A percentile compares a stretch with the other conserved stretches of the same genome.
These are phyloP conservation scores for Boletus rubescentipes DNA, from an alignment of 768 basidiomycete species.

Conservation along the genomic window DNA sequence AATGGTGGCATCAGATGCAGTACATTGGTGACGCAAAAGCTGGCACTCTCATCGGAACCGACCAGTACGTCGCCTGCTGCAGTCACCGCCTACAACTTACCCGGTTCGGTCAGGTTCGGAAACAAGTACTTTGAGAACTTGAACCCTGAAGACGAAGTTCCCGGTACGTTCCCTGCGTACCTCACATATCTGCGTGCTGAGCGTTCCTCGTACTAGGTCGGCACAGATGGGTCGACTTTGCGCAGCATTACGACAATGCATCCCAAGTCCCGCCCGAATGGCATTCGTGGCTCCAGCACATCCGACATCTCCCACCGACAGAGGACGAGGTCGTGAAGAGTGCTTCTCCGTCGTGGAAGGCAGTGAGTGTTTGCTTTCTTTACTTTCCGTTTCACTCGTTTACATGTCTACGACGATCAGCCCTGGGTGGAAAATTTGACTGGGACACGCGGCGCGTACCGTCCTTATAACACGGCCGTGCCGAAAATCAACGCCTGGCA, in stretches of 20 bases:
- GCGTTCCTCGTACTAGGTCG: constrained; percentile 55
- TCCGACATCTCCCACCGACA: constrained; percentile 77
- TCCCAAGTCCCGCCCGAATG: constrained; percentile 94
- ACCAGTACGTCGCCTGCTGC: constrained; percentile 62
- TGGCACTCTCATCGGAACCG: constrained; percentile 70
- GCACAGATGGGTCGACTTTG: constrained; percentile 94
- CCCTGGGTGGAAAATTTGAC: constrained; percentile 88
- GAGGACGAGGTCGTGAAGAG: constrained; percentile 72
- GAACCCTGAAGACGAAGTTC: constrained; percentile 83
- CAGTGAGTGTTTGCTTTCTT: constrained; percentile 51
- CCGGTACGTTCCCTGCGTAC: constrained; percentile 51
- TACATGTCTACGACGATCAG: constrained; percentile 38
- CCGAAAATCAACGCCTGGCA: constrained; percentile 87
- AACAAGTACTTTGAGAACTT: constrained; percentile 94
- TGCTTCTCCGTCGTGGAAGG: constrained; percentile 76
- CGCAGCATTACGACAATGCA: constrained; percentile 90
- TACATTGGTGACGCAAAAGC: constrained; percentile 95
- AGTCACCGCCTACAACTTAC: neutral
- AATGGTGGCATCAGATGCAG: constrained; percentile 91
- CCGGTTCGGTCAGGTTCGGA: constrained; percentile 64
- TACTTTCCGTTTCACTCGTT: neutral
- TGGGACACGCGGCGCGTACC: constrained; percentile 89
- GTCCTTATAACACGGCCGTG: constrained; percentile 80
- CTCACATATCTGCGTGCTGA: neutral
- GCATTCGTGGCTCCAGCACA: constrained; percentile 95